phyloP scores from a whole-genome alignment of 106 monocot genomes.

The Phalaenopsis aphrodite region DNA sequence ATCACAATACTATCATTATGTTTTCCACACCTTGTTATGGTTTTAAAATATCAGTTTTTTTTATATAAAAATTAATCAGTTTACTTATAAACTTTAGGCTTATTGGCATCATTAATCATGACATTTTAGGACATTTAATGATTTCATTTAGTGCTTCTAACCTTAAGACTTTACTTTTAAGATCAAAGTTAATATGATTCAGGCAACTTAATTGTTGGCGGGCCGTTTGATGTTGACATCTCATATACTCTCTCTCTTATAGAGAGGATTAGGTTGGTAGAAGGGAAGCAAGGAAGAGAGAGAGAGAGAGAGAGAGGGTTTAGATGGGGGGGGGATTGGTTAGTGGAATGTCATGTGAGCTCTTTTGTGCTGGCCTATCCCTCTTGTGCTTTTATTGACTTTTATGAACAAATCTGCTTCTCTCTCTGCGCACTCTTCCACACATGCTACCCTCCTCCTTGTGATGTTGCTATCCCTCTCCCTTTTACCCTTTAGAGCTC shows the following conservation, averaged over 20 bases:
- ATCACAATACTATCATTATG: no score
- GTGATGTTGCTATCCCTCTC: slow-evolving; percentile 6
- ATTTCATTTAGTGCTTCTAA: no score
- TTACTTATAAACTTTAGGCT: no score
- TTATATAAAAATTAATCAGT: no score
- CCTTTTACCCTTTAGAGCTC: slow-evolving; percentile 2
- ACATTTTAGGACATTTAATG: no score
- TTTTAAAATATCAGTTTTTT: background rate
- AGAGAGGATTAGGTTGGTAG: background rate
- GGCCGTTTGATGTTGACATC: background rate
- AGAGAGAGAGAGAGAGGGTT: background rate
- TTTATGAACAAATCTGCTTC: background rate
- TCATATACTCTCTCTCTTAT: background rate
- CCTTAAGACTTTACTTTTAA: background rate
- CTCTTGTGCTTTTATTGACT: slow-evolving; percentile 9
- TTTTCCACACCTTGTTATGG: no score
- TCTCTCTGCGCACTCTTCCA: background rate
- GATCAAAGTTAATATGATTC: background rate
- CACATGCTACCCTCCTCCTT: slow-evolving; percentile 1
- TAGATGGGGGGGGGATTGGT: background rate
- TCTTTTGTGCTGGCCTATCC: background rate
- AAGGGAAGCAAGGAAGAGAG: background rate
- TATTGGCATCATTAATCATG: no score
- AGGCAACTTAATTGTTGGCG: background rate
- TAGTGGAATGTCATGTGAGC: slow-evolving; percentile 7